These are phyloP conservation scores for Daldinia sp. DNA, from an alignment of 2,329 filamentous ascomycete genomes.

Conservation along the genomic window DNA sequence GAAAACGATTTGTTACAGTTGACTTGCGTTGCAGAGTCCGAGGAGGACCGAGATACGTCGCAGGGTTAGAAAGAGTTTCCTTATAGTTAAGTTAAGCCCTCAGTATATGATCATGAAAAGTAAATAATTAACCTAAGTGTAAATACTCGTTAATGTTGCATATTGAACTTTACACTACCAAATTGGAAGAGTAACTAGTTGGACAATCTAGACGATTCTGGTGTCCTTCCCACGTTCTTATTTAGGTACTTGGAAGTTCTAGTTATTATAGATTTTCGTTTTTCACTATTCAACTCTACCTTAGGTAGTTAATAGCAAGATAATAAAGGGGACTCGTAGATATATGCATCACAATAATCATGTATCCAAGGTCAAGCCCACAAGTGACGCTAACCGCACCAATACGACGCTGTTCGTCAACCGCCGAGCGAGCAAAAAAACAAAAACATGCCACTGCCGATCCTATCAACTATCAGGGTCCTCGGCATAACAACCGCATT, in stretches of 20 bases:
- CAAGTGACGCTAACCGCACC: conserved; percentile 23
- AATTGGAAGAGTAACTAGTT: too few relatives aligned
- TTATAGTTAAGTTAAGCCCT: neutral
- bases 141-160: too few relatives aligned
- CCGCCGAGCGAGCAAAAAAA: neutral
- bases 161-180: too few relatives aligned
- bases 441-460: conserved; percentile 13
- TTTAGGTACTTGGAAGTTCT: too few relatives aligned
- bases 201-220: too few relatives aligned
- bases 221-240: too few relatives aligned
- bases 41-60: conserved; percentile 30
- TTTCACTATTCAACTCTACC: too few relatives aligned
- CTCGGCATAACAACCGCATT: conserved; percentile 18
- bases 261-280: too few relatives aligned
- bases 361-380: conserved; percentile 2
- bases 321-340: neutral
- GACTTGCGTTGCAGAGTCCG: conserved; percentile 29
- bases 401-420: conserved; percentile 24
- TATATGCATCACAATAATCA: neutral
- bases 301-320: too few relatives aligned
- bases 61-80: conserved; percentile 13
- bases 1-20: conserved; percentile 35
- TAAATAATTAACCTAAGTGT: too few relatives aligned
- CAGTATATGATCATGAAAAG: too few relatives aligned
- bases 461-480: conserved; percentile 25